Percentiles rank a stretch among this genome's conserved stretches.
phyloP scores from a whole-genome alignment of 2,329 filamentous ascomycete genomes.

The Fusarium haematococcum region DNA sequence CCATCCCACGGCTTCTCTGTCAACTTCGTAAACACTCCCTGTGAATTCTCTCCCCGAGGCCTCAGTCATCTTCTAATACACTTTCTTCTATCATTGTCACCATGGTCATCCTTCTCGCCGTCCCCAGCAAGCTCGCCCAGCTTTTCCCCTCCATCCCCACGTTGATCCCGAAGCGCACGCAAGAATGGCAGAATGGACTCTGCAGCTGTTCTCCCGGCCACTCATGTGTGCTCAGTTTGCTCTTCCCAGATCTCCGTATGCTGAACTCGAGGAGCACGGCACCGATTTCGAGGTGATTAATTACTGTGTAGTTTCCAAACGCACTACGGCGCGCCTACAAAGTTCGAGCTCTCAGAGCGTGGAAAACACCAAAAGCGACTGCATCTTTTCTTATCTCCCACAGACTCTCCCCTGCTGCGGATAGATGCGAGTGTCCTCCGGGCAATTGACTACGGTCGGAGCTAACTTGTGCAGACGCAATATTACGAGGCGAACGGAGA shows the following conservation, averaged over 20 bases:
- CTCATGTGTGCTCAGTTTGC: neutral
- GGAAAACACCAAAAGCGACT: neutral
- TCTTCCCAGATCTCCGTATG: neutral
- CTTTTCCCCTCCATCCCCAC: neutral
- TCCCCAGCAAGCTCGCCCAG: neutral
- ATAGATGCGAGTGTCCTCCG: neutral
- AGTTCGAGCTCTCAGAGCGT: fast-evolving
- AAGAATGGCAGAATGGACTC: neutral
- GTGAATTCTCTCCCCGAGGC: neutral
- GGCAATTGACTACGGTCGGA: neutral
- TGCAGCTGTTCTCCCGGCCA: neutral
- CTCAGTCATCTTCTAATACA: neutral
- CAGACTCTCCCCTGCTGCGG: neutral
- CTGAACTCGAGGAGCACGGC: fast-evolving
- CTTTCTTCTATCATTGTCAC: neutral
- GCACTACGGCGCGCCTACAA: neutral
- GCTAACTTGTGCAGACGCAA: neutral
- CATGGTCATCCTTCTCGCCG: neutral
- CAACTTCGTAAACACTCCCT: neutral
- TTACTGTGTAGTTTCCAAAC: neutral
- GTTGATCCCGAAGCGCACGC: neutral
- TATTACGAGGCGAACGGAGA: neutral
- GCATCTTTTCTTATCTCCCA: neutral
- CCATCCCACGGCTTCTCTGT: neutral
- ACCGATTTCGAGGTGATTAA: neutral